phyloP scores from a whole-genome alignment of 148 eudicot species.

The Nepenthes gracilis region DNA sequence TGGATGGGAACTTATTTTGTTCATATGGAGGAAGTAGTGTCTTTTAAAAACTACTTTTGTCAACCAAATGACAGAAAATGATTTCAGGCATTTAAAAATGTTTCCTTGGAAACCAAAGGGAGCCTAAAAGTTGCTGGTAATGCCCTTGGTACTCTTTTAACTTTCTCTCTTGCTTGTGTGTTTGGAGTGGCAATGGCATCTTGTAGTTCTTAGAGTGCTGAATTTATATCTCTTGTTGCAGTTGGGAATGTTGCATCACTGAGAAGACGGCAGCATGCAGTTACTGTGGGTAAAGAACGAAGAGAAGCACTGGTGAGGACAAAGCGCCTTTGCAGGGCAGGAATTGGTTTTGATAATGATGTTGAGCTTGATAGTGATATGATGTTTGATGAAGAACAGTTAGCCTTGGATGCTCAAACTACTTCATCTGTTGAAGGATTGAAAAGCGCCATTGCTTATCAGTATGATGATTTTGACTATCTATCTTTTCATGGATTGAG shows the following conservation, averaged over 20 bases:
- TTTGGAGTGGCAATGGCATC: background rate
- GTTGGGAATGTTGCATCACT: slow-evolving; percentile 76
- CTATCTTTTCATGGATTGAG: background rate
- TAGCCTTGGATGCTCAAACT: slow-evolving; percentile 65
- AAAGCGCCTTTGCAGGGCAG: slow-evolving; percentile 79
- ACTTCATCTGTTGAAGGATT: slow-evolving; percentile 67
- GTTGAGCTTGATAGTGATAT: slow-evolving; percentile 41
- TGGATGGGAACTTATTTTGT: no score
- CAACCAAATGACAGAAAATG: no score
- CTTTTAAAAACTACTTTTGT: no score
- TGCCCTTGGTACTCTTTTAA: no score
- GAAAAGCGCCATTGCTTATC: slow-evolving; percentile 42
- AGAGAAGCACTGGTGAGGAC: slow-evolving; percentile 77
- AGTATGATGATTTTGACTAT: slow-evolving; percentile 28
- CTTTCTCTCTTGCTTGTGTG: no score
- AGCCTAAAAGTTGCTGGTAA: no score
- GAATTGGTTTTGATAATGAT: slow-evolving; percentile 35
- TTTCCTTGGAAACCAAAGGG: no score
- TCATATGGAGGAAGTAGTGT: no score
- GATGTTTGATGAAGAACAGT: slow-evolving; percentile 76
- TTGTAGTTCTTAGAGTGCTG: background rate
- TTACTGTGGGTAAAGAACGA: slow-evolving; percentile 73
- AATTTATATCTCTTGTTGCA: slow-evolving; percentile 6
- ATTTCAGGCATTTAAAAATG: no score
- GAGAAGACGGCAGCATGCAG: slow-evolving; percentile 65